Conservation (phyloP, 306 rosid species). For the Fragaria vesca region DNA sequence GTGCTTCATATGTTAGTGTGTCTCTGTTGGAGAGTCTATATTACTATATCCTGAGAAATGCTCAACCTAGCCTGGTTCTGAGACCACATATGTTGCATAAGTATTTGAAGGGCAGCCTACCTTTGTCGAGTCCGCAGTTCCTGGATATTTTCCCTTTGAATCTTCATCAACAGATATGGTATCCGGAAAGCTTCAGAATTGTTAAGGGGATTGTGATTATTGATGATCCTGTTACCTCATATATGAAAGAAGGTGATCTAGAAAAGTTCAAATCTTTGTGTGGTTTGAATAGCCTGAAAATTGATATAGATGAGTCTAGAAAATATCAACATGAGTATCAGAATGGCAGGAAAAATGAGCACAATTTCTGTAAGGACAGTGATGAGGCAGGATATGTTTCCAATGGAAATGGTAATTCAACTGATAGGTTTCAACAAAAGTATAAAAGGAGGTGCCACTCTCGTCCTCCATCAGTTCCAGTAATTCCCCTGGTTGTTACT, state of each 20-base stretch:
- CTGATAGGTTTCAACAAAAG: slow-evolving; percentile 25
- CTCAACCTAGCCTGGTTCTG: slow-evolving; percentile 32
- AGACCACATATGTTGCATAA: slow-evolving; percentile 40
- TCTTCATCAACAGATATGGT: slow-evolving; percentile 71
- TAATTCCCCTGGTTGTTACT: slow-evolving; percentile 15
- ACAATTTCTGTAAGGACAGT: background rate
- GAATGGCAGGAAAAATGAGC: slow-evolving; percentile 16
- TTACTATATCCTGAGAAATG: slow-evolving; percentile 48
- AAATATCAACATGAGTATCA: slow-evolving; percentile 5
- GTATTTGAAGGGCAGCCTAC: slow-evolving; percentile 54
- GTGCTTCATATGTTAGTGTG: slow-evolving; percentile 58
- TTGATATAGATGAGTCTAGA: slow-evolving; percentile 38
- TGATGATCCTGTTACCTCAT: slow-evolving; percentile 38
- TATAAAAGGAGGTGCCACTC: slow-evolving; percentile 33
- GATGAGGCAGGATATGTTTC: slow-evolving; percentile 8
- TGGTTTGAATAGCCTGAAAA: slow-evolving; percentile 35
- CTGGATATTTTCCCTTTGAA: slow-evolving; percentile 53
- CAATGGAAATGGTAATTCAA: slow-evolving; percentile 25
- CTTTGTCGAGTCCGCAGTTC: slow-evolving; percentile 46
- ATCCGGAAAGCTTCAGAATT: slow-evolving; percentile 58
- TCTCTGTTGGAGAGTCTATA: slow-evolving; percentile 58
- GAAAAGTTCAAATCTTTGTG: slow-evolving; percentile 51
- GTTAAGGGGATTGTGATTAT: slow-evolving; percentile 56
- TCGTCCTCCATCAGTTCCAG: slow-evolving; percentile 7
- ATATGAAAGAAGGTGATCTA: slow-evolving; percentile 40